Evolutionary conservation across 2,329 filamentous ascomycete genomes (phyloP), one percentile per base, ranked within the genome.

Genomic region (Fonsecaea erecta): DNA sequence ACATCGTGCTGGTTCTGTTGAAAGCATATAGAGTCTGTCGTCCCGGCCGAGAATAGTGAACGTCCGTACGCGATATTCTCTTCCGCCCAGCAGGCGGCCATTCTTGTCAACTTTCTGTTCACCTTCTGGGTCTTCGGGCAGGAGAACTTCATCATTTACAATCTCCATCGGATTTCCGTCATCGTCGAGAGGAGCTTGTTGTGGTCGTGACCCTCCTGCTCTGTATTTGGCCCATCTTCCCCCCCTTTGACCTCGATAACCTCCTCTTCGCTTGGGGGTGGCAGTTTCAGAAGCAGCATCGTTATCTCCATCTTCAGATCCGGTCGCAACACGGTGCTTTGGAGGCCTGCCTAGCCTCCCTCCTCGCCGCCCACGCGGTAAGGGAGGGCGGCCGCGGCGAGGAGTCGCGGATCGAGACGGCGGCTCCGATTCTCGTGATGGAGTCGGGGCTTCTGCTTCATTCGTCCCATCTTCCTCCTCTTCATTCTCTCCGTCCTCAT

Each of bases 1-100:
- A 74, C 95, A 98, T 70, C 95, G 90, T 26, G 95, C 95, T 4
- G 95, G 96, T 75, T 99, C 95, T 3, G 95, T 99, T 2, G 95
- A 98, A 78, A 99, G 81, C 95, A 99, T 99, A 86, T 99, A 99
- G 11, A 96, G 87, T 62, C 93, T 84, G 56, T 94, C 86, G 40
- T 90, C 93, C 70, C 93, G 88, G 61, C 92, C 93, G 18, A 88
- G 84, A 69, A 99, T 90, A 7, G 90, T 97, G 77, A 99, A 99
- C 1, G 94, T 97, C 66, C 95, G 90, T 75, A 96, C 97, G 30
- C 95, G 89, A 77, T 99, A 99, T 74, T 98, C 92, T 72, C 95
- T 87, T 3, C 90, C 93, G 30, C 87, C 95, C 68, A 88, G 84
- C 2, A 99, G 85, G 73, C 91, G 88, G 32, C 95, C 95, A 72